phyloP scores from a whole-genome alignment of 345 rosid genomes.

The Conringia planisiliqua region DNA sequence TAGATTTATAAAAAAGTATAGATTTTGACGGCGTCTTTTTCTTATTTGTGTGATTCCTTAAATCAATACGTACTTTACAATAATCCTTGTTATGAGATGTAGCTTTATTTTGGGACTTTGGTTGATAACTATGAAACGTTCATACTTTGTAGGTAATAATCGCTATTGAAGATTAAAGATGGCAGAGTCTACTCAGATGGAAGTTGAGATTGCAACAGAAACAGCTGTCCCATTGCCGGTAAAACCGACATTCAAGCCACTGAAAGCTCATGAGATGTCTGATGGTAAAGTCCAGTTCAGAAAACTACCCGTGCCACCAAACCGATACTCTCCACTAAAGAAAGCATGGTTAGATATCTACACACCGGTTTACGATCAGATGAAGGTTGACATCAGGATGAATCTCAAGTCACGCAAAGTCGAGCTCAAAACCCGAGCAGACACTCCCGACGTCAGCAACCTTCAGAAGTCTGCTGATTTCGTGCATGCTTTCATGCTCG shows the following conservation, averaged over 20 bases:
- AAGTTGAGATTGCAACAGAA: constrained; percentile 35
- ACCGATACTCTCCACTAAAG: constrained; percentile 76
- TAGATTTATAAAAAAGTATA: neutral
- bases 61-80: neutral
- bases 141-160: neutral
- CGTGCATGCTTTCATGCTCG: constrained; percentile 87
- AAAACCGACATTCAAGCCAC: constrained; percentile 63
- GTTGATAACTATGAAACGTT: neutral
- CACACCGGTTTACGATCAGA: constrained; percentile 67
- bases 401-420: constrained; percentile 78
- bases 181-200: constrained; percentile 45
- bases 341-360: constrained; percentile 86
- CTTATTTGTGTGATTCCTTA: neutral
- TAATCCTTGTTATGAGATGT: neutral
- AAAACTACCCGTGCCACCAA: constrained; percentile 72
- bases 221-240: constrained; percentile 36
- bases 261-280: constrained; percentile 86
- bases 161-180: neutral
- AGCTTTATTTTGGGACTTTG: neutral
- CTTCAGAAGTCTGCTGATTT: constrained; percentile 86
- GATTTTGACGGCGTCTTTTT: neutral
- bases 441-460: constrained; percentile 73
- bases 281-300: constrained; percentile 73
- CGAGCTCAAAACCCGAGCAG: constrained; percentile 67
- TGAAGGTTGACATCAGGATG: constrained; percentile 89